Evolutionary conservation across 2,329 filamentous ascomycete genomes (phyloP), one percentile per base, ranked within the genome.

Genomic region (Raffaelea deltoideospora): DNA sequence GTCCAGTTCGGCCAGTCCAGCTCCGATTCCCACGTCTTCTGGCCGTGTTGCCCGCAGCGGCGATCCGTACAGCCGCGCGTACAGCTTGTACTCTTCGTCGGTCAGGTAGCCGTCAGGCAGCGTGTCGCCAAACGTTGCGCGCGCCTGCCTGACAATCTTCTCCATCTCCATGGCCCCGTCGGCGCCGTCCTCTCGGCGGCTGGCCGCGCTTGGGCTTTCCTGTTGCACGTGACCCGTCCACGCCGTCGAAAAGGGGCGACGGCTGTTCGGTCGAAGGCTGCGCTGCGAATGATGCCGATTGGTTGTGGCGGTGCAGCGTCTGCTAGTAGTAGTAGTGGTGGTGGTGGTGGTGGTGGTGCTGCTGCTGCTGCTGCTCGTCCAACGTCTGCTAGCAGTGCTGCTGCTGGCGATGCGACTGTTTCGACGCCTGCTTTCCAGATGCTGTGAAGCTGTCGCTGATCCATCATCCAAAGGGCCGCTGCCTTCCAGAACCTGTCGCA

Each of bases 21-120:
- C 42, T 1, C 61, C 57, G 41, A 61, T 67, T 20, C 58, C 73
- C 4, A 74, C 64, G 53, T 79, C 72, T 39, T 77, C 74, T 2
- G 69, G 65, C 8, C 50, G 55, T 2, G 72, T 78, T 36, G 70
- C 65, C 30, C 76, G 66, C 42, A 82, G 53, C 2, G 86, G 84
- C 24, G 76, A 65, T 2, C 87, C 88, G 53, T 90, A 95, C 14
- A 93, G 59, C 44, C 85, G 68, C 50, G 80, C 75, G 55, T 93
- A 94, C 1, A 93, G 60, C 33, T 60, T 62, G 48, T 79, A 76
- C 53, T 94, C 86, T 37, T 79, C 70, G 1, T 67, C 64, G 24
- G 65, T 75, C 35, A 95, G 56, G 47, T 83, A 73, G 24, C 69
- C 76, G 23, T 74, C 70, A 0, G 87, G 87, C 19, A 95, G 57